Base-by-base conservation (phyloP, 768 basidiomycete species). In the Xerocomus spinulosus region DNA sequence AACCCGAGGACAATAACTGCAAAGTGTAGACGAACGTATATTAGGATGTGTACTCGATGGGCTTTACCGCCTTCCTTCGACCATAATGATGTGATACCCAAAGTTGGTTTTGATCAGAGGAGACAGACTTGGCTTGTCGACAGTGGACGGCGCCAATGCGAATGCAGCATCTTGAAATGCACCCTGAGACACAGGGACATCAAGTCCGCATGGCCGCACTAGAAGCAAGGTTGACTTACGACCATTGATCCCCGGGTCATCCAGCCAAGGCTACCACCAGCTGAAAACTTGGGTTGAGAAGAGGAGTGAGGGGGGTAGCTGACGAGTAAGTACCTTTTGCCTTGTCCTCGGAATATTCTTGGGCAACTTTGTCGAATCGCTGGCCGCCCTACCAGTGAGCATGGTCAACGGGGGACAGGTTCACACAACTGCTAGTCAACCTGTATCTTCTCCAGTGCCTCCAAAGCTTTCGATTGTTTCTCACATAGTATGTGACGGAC, bases 61-160 rank as follows among this genome's bases (percentile, higher is more conserved):
- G 43, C 38, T 20, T 54, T 59, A 81, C 29, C 86, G 79, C 30
- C 89, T 79, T 15, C 87, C 89, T 69, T 92, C 89, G 7, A 91
- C 89, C 87, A 92, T 88, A 64, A 92, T 91, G 58, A 92, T 83
- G 62, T 92, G 90, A 67, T 92, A 92, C 13, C 90, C 90, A 59
- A 83, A 83, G 51, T 77, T 79, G 6, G 90, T 92, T 69, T 91
- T 92, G 28, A 92, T 83, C 41, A 92, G 76, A 14, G 81, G 68
- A 2, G 87, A 86, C 15, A 79, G 60, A 42, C 77, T 69, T 4
- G 90, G 89, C 53, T 87, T 90, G 67, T 90, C 89, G 51, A 87
- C 79, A 4, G 85, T 78, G 8, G 90, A 92, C 3, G 89, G 88
- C 23, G 77, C 71, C 39, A 92, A 74, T 15, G 80, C 81, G 65